A percentile compares a stretch with the other conserved stretches of the same genome.
Conservation (phyloP, 2,329 filamentous ascomycete species). For the Aulographum hederae region DNA sequence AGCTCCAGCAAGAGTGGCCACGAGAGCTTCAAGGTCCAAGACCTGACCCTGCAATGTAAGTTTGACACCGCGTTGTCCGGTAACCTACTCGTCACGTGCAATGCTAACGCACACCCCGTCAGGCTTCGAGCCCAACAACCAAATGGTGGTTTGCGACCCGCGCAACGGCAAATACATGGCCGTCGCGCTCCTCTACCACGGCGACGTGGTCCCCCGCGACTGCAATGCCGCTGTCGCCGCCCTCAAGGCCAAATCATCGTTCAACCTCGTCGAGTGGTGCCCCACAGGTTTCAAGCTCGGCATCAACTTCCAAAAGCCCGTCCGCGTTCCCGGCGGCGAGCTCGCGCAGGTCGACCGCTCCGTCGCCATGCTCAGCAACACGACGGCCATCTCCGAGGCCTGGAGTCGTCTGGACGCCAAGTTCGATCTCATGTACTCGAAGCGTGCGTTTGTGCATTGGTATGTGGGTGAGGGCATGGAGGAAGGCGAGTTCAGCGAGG, state of each 20-base stretch:
- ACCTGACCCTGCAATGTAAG: constrained; percentile 57
- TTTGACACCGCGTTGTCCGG: constrained; percentile 7
- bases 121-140: constrained; percentile 65
- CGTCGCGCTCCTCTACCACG: constrained; percentile 52
- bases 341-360: constrained; percentile 43
- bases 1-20: constrained; percentile 61
- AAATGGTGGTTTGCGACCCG: constrained; percentile 60
- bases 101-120: constrained; percentile 10
- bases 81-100: constrained; percentile 5
- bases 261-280: constrained; percentile 61
- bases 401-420: constrained; percentile 58
- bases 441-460: constrained; percentile 62
- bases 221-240: constrained; percentile 47
- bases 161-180: constrained; percentile 65
- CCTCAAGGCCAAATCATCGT: constrained; percentile 52
- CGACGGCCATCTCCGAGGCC: constrained; percentile 54
- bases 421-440: constrained; percentile 65
- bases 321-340: constrained; percentile 40
- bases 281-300: constrained; percentile 60
- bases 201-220: constrained; percentile 52
- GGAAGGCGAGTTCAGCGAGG: constrained; percentile 78
- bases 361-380: constrained; percentile 59
- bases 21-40: constrained; percentile 73
- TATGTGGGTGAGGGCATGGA: constrained; percentile 85
- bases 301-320: constrained; percentile 35